Base-by-base conservation (phyloP, 2,329 filamentous ascomycete genomes). In the Cadophora sp. region DNA sequence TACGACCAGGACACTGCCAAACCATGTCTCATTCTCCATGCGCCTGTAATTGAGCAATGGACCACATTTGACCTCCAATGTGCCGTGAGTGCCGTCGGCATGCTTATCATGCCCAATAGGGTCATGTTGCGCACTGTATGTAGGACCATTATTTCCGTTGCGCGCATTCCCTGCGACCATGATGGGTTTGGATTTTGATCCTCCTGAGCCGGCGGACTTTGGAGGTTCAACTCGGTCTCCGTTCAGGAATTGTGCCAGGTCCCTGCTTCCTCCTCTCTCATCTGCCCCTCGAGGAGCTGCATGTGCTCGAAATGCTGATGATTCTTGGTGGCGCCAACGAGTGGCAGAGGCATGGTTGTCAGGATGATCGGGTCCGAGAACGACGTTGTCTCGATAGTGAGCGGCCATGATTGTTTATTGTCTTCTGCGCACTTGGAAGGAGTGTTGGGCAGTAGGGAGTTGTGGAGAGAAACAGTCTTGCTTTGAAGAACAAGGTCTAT, bases 1-100 rank as follows among this genome's bases (percentile, higher is more conserved):
- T 63, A 97, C 93, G 61, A 97, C 82, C 74, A 97, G 82, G 8
- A 97, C 92, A 78, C 93, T 97, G 67, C 95, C 94, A 74, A 92
- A 84, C 94, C 95, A 98, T 50, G 80, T 81, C 48, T 83, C 83
- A 31, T 85, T 85, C 74, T 90, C 87, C 87, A 91, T 94, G 75
- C 87, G 87, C 71, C 90, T 85, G 79, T 94, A 95, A 80, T 95
- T 95, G 70, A 95, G 81, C 72, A 95, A 81, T 24, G 92, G 92
- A 0, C 92, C 92, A 73, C 87, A 90, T 16, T 91, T 83, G 31
- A 94, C 85, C 69, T 92, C 87, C 75, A 82, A 85, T 56, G 84
- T 69, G 12, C 69, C 68, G 31, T 62, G 68, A 4, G 43, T 65
- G 8, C 66, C 68, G 31, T 65, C 59, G 3, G 26, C 65, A 56